These are phyloP conservation scores for Fusarium avenaceum DNA, from an alignment of 2,329 filamentous ascomycete species.

Conservation along the genomic window DNA sequence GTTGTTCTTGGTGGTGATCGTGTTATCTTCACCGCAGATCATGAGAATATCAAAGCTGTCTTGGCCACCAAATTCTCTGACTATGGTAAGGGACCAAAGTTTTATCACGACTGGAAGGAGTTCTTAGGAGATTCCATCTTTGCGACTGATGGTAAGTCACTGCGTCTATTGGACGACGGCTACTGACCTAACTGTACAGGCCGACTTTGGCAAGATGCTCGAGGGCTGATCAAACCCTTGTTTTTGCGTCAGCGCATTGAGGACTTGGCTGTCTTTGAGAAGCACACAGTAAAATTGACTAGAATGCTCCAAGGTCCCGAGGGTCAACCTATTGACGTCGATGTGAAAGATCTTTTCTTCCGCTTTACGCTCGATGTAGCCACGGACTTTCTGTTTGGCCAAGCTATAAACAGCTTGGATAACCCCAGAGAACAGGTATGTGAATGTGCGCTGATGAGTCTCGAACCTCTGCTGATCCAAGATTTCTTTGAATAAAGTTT, in stretches of 20 bases:
- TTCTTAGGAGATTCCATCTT: not conserved
- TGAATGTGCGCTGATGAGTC: too few species aligned
- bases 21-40: not conserved
- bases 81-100: not conserved
- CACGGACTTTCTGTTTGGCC: not conserved
- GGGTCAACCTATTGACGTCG: not conserved
- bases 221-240: not conserved
- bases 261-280: not conserved
- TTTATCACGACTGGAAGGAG: not conserved
- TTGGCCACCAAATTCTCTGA: not conserved
- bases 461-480: too few species aligned
- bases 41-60: not conserved
- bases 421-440: not conserved
- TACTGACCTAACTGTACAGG: too few species aligned
- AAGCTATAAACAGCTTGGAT: not conserved
- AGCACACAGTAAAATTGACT: not conserved
- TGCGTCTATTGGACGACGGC: too few species aligned
- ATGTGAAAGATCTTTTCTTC: not conserved
- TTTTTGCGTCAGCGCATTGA: not conserved
- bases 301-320: not conserved
- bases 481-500: not conserved
- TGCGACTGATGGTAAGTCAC: not conserved
- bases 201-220: not conserved
- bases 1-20: not conserved
- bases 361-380: not conserved